phyloP scores from a whole-genome alignment of 2,329 filamentous ascomycete species.

The Rosellinia necatrix region DNA sequence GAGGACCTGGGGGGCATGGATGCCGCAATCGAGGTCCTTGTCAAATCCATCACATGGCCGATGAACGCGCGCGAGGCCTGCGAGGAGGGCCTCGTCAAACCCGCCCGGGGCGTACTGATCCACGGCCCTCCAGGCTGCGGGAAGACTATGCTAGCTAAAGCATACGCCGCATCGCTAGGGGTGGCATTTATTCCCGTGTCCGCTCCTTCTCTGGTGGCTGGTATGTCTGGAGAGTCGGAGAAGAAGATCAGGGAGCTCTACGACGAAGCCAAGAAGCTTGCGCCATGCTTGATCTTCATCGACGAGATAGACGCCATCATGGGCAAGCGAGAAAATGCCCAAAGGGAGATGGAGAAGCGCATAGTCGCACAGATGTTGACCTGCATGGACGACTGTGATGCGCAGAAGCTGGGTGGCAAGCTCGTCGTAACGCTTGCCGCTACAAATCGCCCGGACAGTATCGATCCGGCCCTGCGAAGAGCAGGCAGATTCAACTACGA shows the following conservation, averaged over 20 bases:
- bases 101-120: conserved; percentile 75
- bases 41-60: conserved; percentile 73
- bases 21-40: conserved; percentile 69
- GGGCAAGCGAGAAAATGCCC: conserved; percentile 79
- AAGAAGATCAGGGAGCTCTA: conserved; percentile 85
- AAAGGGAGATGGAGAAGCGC: conserved; percentile 87
- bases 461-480: conserved; percentile 77
- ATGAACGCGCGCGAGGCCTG: conserved; percentile 72
- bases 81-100: conserved; percentile 66
- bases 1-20: conserved; percentile 79
- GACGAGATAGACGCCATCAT: conserved; percentile 93
- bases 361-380: conserved; percentile 82
- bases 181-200: conserved; percentile 83
- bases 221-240: conserved; percentile 88
- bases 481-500: conserved; percentile 81
- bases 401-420: conserved; percentile 70
- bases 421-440: conserved; percentile 89
- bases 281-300: conserved; percentile 89
- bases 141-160: conserved; percentile 83
- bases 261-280: conserved; percentile 82
- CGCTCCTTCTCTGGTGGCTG: conserved; percentile 79
- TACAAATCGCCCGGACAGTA: conserved; percentile 83
- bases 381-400: conserved; percentile 81
- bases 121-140: conserved; percentile 86
- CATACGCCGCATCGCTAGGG: conserved; percentile 74